phyloP scores from a whole-genome alignment of 306 rosid genomes.

The Vigna hirtella region DNA sequence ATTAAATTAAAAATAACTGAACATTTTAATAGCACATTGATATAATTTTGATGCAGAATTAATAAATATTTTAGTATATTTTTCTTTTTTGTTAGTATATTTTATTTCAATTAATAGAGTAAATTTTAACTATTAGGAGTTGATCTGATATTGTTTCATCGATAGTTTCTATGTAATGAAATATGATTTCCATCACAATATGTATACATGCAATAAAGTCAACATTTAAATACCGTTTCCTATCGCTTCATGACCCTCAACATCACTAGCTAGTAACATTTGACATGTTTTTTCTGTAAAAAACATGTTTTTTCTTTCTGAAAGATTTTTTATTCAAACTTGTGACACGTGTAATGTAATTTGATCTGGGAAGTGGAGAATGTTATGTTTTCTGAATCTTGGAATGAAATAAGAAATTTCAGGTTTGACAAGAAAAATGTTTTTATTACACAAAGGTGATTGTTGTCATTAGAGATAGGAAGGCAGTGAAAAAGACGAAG shows the following conservation, averaged over 20 bases:
- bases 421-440: background rate
- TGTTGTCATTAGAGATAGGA: constrained; percentile 25
- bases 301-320: too few species aligned
- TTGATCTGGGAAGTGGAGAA: background rate
- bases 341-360: background rate
- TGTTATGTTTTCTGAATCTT: background rate
- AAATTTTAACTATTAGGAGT: too few species aligned
- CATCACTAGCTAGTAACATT: background rate
- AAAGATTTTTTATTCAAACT: background rate
- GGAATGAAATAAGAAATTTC: background rate
- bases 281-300: background rate
- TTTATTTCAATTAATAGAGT: too few species aligned
- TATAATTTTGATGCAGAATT: too few species aligned
- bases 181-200: background rate
- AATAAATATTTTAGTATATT: too few species aligned
- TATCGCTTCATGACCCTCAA: background rate
- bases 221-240: too few species aligned
- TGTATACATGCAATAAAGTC: too few species aligned
- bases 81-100: too few species aligned
- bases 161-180: background rate
- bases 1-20: too few species aligned
- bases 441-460: constrained; percentile 22
- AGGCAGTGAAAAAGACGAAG: constrained; percentile 22
- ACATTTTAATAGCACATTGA: too few species aligned
- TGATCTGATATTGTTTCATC: background rate